Evolutionary conservation across 2,329 filamentous ascomycete genomes (phyloP).

Genomic region (Pseudocercospora fuligena): DNA sequence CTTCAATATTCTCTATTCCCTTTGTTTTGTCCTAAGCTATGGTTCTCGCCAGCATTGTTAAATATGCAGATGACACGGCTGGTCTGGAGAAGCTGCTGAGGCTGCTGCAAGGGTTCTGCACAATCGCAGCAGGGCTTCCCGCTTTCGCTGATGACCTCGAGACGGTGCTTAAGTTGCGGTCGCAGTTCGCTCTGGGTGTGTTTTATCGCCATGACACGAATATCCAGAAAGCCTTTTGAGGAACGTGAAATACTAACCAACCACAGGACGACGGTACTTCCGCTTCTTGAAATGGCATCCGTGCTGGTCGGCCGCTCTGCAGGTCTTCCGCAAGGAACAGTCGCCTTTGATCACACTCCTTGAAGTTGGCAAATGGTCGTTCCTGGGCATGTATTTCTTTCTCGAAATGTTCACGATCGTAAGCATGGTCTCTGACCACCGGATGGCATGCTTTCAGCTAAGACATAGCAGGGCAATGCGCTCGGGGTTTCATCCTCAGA

Average conservation of each 20-base stretch:
- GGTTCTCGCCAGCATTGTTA: slow-evolving; percentile 20
- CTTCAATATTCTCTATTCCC: background rate
- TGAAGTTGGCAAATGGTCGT: slow-evolving; percentile 62
- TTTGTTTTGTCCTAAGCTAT: slow-evolving; percentile 4
- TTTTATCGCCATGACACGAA: slow-evolving; percentile 1
- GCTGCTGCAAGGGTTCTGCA: slow-evolving; percentile 54
- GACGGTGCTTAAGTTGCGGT: slow-evolving; percentile 45
- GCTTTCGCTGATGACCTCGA: slow-evolving; percentile 39
- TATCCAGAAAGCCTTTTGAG: background rate
- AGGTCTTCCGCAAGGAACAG: slow-evolving; percentile 21
- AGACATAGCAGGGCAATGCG: slow-evolving; percentile 42
- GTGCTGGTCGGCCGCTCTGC: slow-evolving; percentile 25
- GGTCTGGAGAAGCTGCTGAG: slow-evolving; percentile 67
- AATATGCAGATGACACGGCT: slow-evolving; percentile 46
- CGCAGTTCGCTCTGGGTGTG: slow-evolving; percentile 51
- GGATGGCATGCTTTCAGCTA: too few species aligned
- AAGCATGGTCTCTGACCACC: slow-evolving; percentile 43
- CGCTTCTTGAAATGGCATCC: slow-evolving; percentile 65
- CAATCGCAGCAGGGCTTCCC: slow-evolving; percentile 44
- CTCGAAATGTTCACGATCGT: slow-evolving; percentile 69
- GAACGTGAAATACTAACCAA: background rate
- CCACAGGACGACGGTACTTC: slow-evolving; percentile 63
- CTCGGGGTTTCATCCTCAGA: slow-evolving; percentile 55
- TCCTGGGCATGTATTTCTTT: slow-evolving; percentile 69
- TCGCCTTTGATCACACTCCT: slow-evolving; percentile 50